A percentile compares a stretch with the other conserved stretches of the same genome.
These are phyloP conservation scores for Astrothelium macrocarpum DNA, from an alignment of 495 filamentous ascomycete genomes.

Conservation along the genomic window DNA sequence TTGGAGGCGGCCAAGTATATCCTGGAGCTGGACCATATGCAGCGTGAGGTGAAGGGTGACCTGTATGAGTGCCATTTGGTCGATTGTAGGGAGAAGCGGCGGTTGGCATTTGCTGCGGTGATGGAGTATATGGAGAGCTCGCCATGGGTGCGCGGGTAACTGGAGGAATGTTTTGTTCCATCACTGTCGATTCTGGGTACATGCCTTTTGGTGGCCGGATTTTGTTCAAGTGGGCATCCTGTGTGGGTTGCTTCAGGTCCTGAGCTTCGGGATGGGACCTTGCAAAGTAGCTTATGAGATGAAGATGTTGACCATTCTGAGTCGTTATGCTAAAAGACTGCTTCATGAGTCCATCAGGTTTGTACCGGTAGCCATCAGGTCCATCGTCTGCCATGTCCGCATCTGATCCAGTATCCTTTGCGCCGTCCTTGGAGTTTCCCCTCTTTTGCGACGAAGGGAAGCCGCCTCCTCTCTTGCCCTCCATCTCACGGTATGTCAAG, in stretches of 20 bases:
- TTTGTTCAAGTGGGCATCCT: slow-evolving; percentile 68
- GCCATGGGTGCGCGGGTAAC: slow-evolving; percentile 56
- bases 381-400: slow-evolving; percentile 72
- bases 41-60: slow-evolving; percentile 35
- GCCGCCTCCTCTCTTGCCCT: slow-evolving; percentile 75
- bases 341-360: slow-evolving; percentile 95
- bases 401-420: slow-evolving; percentile 63
- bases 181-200: slow-evolving; percentile 94
- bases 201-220: slow-evolving; percentile 82
- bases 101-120: slow-evolving; percentile 43
- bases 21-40: slow-evolving; percentile 36
- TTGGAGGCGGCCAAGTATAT: slow-evolving; percentile 19
- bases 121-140: slow-evolving; percentile 43
- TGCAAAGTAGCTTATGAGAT: slow-evolving; percentile 95
- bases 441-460: slow-evolving; percentile 38
- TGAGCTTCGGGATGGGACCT: slow-evolving; percentile 57
- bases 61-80: slow-evolving; percentile 18
- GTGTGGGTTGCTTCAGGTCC: slow-evolving; percentile 66
- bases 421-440: slow-evolving; percentile 13
- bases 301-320: slow-evolving; percentile 76
- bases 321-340: slow-evolving; percentile 99
- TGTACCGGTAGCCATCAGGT: slow-evolving; percentile 94
- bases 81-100: not conserved
- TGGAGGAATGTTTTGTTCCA: slow-evolving; percentile 62
- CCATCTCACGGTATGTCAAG: slow-evolving; percentile 96